These are phyloP conservation scores for Daedalea quercina DNA, from an alignment of 768 basidiomycete genomes.

Conservation along the genomic window DNA sequence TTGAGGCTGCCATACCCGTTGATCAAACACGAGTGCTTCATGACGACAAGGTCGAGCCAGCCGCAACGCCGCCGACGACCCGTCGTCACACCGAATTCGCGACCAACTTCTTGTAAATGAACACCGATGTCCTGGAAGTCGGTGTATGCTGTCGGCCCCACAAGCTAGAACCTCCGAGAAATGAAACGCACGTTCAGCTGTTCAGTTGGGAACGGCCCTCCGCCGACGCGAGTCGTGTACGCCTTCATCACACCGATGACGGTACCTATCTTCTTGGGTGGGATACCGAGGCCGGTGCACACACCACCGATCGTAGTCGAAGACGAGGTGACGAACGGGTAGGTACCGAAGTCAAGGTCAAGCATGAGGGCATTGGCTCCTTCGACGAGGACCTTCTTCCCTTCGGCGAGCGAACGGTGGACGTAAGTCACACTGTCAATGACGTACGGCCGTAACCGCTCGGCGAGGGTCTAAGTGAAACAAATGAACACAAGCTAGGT, in stretches of 20 bases:
- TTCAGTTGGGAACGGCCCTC: constrained; percentile 96
- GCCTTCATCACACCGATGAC: constrained; percentile 95
- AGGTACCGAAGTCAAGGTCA: constrained; percentile 96
- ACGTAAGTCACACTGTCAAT: constrained; percentile 83
- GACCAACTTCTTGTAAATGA: constrained; percentile 90
- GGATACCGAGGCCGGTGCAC: constrained; percentile 95
- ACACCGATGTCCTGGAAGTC: constrained; percentile 63
- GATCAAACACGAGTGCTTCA: constrained; percentile 87
- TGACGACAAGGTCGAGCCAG: constrained; percentile 95
- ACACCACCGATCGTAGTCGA: constrained; percentile 93
- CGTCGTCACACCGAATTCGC: constrained; percentile 89
- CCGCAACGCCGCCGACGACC: constrained; percentile 91
- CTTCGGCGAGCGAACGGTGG: constrained; percentile 66
- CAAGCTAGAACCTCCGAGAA: background rate
- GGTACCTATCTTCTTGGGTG: constrained; percentile 81
- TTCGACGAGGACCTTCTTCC: constrained; percentile 86
- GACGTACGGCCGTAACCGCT: constrained; percentile 81
- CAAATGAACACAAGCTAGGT: background rate
- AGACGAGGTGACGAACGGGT: constrained; percentile 95
- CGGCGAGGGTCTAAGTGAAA: constrained; percentile 60
- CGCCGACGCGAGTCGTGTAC: constrained; percentile 96
- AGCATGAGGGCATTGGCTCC: constrained; percentile 99
- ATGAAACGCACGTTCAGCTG: constrained; percentile 65
- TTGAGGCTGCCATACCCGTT: constrained; percentile 95
- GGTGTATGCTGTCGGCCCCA: background rate